phyloP scores from a whole-genome alignment of 306 rosid species.

The Medicago truncatula region DNA sequence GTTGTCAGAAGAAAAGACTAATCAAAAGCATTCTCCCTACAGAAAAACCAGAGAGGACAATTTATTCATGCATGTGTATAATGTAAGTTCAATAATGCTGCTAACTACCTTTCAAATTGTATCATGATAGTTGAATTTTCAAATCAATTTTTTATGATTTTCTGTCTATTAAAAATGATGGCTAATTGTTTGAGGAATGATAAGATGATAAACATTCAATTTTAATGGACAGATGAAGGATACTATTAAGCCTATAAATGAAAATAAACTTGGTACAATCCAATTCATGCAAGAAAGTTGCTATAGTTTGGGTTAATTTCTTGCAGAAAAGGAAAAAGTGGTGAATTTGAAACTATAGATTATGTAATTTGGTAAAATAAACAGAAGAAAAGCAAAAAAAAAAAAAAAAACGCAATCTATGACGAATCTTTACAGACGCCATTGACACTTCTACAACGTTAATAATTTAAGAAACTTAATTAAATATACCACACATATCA shows the following conservation, averaged over 20 bases:
- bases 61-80: conserved; percentile 46
- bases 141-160: conserved; percentile 1
- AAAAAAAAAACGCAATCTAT: too few species aligned
- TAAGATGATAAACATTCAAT: not conserved
- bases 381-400: too few species aligned
- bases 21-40: conserved; percentile 54
- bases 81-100: conserved; percentile 59
- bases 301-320: too few species aligned
- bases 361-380: too few species aligned
- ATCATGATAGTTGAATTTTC: not conserved
- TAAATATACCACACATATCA: not conserved
- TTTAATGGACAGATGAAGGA: not conserved
- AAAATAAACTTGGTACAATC: not conserved
- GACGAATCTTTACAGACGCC: not conserved
- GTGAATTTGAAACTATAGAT: too few species aligned
- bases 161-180: conserved; percentile 8
- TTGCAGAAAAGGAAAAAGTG: too few species aligned
- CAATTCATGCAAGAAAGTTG: too few species aligned
- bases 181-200: conserved; percentile 24
- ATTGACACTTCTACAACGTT: not conserved
- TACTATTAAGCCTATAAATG: not conserved
- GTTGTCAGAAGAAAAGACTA: conserved; percentile 53
- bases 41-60: conserved; percentile 58
- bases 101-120: conserved; percentile 23
- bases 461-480: not conserved